Conservation (phyloP, 2,329 filamentous ascomycete genomes). For the Trichoderma endophyticum region DNA sequence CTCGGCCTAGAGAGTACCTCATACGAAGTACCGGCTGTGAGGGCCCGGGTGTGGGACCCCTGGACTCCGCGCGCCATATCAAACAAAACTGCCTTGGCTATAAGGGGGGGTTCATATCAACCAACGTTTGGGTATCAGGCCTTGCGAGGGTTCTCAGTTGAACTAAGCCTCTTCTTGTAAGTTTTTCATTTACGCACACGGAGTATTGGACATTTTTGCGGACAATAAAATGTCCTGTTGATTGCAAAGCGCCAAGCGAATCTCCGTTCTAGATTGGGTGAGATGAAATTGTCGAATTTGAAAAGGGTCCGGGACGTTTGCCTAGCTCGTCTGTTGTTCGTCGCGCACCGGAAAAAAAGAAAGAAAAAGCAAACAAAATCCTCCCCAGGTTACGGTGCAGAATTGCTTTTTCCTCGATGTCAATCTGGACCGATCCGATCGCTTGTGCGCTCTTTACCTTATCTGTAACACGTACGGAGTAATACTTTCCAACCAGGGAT, state of each 20-base stretch:
- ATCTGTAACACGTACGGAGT: slow-evolving; percentile 7
- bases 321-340: neutral
- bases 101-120: neutral
- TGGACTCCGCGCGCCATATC: neutral
- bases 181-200: neutral
- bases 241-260: neutral
- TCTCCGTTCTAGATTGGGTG: neutral
- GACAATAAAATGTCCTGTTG: neutral
- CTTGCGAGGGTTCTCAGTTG: slow-evolving; percentile 5
- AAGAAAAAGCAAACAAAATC: neutral
- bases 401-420: slow-evolving; percentile 7
- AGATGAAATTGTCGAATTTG: neutral
- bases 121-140: slow-evolving; percentile 12
- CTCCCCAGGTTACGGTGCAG: neutral
- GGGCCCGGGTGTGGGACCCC: neutral
- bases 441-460: slow-evolving; percentile 10
- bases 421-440: slow-evolving; percentile 12
- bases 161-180: neutral
- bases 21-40: neutral
- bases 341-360: neutral
- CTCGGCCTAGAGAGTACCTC: neutral
- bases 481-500: neutral
- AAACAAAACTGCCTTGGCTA: neutral
- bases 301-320: neutral
- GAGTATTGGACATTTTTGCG: neutral